Evolutionary conservation across 2,329 filamentous ascomycete genomes (phyloP), one percentile per base, ranked within the genome.

Genomic region (Penicillium glabrum): DNA sequence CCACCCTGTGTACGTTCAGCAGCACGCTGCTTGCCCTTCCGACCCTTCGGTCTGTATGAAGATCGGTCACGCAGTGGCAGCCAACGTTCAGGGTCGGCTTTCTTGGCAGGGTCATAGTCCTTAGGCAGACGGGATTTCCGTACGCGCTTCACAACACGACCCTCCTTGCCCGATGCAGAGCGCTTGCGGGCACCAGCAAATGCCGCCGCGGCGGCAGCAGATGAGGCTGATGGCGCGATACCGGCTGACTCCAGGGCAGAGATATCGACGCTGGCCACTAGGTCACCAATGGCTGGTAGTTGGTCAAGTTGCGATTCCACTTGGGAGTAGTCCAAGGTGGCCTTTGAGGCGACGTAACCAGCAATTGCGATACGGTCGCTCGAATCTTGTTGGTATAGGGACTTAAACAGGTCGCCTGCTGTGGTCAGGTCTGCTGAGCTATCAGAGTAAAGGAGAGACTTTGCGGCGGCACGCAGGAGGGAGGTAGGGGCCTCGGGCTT

Each of bases 21-120:
- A 5, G 86, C 87, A 77, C 89, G 89, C 82, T 92, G 89, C 82
- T 91, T 93, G 54, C 91, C 90, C 82, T 96, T 96, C 80, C 89
- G 92, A 6, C 92, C 92, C 79, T 95, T 96, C 8, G 93, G 92
- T 47, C 89, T 82, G 76, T 96, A 99, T 41, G 86, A 90, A 66
- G 90, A 95, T 56, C 95, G 84, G 72, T 99, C 95, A 51, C 89
- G 87, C 68, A 98, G 80, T 13, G 95, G 93, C 58, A 99, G 77
- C 95, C 95, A 99, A 61, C 95, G 83, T 76, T 99, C 95, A 0
- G 91, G 88, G 73, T 99, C 95, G 33, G 90, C 84, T 62, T 86
- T 87, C 80, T 92, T 96, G 65, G 83, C 85, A 51, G 90, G 84
- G 57, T 91, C 90, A 55, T 75, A 79, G 54, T 81, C 75, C 68